Evolutionary conservation across 75 land plant species (phyloP).

Genomic region (Adiantum capillusveneris): DNA sequence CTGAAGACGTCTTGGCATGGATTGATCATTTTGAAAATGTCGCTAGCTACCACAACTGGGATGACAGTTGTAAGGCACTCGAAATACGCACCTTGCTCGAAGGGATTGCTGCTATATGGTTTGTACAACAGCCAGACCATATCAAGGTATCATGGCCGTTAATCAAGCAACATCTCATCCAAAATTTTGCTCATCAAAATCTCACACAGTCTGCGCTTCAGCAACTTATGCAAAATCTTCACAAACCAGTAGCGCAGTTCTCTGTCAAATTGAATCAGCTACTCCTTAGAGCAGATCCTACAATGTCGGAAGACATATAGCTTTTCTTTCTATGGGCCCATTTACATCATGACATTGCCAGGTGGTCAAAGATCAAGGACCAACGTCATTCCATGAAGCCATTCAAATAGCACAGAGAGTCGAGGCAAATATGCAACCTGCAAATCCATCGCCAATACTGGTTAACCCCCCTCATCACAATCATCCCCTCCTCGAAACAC

Average conservation of each 20-base stretch:
- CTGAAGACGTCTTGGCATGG: neutral
- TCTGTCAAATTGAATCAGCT: neutral
- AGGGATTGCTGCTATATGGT: neutral
- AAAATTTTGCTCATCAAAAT: conserved; percentile 1
- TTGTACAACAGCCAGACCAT: neutral
- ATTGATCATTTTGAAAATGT: neutral
- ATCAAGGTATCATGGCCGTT: neutral
- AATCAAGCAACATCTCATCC: neutral
- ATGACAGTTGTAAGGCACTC: neutral
- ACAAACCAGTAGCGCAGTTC: neutral
- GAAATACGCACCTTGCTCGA: neutral
- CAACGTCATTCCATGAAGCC: neutral
- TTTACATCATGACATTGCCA: neutral
- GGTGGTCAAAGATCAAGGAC: neutral
- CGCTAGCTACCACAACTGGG: too few species aligned
- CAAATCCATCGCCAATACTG: neutral
- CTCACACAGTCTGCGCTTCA: neutral
- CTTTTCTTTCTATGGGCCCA: neutral
- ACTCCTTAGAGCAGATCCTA: neutral
- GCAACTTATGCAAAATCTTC: neutral
- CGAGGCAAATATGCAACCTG: neutral
- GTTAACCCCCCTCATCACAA: neutral
- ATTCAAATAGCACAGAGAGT: conserved; percentile 1
- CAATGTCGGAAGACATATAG: neutral
- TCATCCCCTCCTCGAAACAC: neutral